phyloP scores from a whole-genome alignment of 495 filamentous ascomycete species.

The Xylaria bambusicola region DNA sequence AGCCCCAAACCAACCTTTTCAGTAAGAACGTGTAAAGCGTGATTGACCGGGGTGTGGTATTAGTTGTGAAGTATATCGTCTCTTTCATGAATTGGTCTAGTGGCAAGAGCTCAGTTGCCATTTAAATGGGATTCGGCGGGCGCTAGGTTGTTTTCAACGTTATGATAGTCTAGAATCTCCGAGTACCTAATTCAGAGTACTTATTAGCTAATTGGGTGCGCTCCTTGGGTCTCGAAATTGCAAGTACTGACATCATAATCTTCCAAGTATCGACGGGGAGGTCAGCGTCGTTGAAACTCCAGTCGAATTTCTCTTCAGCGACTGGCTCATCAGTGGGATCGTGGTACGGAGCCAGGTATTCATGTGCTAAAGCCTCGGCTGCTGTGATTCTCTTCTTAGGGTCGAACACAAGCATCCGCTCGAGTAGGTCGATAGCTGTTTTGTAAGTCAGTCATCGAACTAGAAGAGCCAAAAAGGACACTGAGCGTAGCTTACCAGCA shows the following conservation, averaged over 20 bases:
- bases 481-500: constrained; percentile 61
- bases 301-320: constrained; percentile 97
- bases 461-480: background rate
- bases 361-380: constrained; percentile 79
- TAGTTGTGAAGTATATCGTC: constrained; percentile 25
- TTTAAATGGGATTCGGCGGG: constrained; percentile 42
- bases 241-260: constrained; percentile 89
- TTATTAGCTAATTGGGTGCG: background rate
- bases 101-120: constrained; percentile 36
- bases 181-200: constrained; percentile 76
- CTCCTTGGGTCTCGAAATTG: background rate
- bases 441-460: constrained; percentile 14
- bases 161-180: constrained; percentile 98
- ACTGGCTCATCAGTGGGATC: constrained; percentile 95
- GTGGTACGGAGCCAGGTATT: constrained; percentile 94
- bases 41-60: constrained; percentile 23
- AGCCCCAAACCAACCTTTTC: constrained; percentile 22
- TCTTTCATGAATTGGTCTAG: constrained; percentile 20
- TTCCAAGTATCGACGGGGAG: constrained; percentile 99
- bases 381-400: constrained; percentile 89
- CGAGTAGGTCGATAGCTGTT: constrained; percentile 86
- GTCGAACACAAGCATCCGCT: constrained; percentile 97
- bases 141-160: constrained; percentile 65
- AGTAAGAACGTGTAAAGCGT: constrained; percentile 12
- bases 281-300: constrained; percentile 99